These are phyloP conservation scores for Kwoniella heveanensis DNA, from an alignment of 768 basidiomycete genomes.

Conservation along the genomic window DNA sequence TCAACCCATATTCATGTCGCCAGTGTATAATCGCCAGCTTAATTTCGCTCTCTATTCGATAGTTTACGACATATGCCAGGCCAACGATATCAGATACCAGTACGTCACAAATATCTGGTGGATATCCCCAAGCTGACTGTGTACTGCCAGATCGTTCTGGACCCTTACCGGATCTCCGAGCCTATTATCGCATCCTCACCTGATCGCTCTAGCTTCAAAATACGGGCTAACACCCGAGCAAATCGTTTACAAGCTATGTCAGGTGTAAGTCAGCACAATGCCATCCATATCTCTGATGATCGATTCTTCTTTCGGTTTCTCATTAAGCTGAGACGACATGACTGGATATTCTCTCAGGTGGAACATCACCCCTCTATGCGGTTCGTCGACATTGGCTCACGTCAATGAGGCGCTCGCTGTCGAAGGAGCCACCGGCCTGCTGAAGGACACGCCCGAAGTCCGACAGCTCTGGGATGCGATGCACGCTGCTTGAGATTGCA, in stretches of 20 bases:
- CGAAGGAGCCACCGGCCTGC: constrained; percentile 17
- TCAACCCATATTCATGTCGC: neutral
- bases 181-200: constrained; percentile 62
- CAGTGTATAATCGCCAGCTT: neutral
- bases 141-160: constrained; percentile 77
- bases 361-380: constrained; percentile 72
- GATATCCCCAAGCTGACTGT: too few species aligned
- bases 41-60: neutral
- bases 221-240: constrained; percentile 67
- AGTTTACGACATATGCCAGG: constrained; percentile 68
- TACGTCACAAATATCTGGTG: too few species aligned
- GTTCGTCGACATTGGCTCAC: constrained; percentile 69
- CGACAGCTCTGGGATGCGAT: constrained; percentile 24
- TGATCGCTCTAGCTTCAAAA: constrained; percentile 60
- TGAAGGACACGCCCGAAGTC: constrained; percentile 18
- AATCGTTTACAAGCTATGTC: constrained; percentile 69
- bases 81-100: constrained; percentile 73
- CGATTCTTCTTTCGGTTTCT: neutral
- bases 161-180: constrained; percentile 76
- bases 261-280: constrained; percentile 58
- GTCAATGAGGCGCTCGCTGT: constrained; percentile 67
- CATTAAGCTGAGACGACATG: neutral
- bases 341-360: constrained; percentile 53
- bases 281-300: too few species aligned
- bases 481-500: neutral